Evolutionary conservation across 2,329 filamentous ascomycete genomes (phyloP), one percentile per base, ranked within the genome.

Genomic region (Fusarium sp.): DNA sequence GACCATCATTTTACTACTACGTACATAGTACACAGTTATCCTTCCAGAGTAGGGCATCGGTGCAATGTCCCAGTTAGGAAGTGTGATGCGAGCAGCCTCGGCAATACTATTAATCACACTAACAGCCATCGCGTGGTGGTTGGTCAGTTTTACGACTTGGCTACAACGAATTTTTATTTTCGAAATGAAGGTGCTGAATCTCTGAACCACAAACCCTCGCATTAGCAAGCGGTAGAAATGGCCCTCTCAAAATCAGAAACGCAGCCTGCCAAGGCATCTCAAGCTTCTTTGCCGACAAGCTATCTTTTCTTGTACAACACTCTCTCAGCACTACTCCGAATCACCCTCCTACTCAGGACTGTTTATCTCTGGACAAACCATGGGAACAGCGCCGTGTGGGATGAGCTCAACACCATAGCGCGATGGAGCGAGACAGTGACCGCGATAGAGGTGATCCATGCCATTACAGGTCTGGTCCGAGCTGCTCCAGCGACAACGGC

Each of bases 341-440:
- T 39, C 25, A 28, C 31, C 7, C 45, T 69, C 13, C 28, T 62
- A 1, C 6, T 54, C 6, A 55, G 54, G 29, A 65, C 63, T 2
- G 9, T 45, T 10, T 34, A 60, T 3, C 15, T 69, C 7, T 69
- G 66, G 54, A 31, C 11, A 3, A 41, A n/a, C 2, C 2, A 38
- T 7, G 63, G 54, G 6, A 67, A 69, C 26, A 36, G 36, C 2
- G 28, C 48, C 11, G 66, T 67, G 6, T 69, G 66, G 66, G 31
- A 53, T 2, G 44, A 63, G n/a, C 60, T 69, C 10, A 53, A 53
- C 15, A 19, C 38, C 12, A 38, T 31, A 4, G 66, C 66, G 2
- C 48, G 53, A 69, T 69, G 66, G 66, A 53, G 24, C 4, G 66
- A 69, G 26, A 67, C 60, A 1, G 19, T 67, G 5, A 60, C 66